A percentile compares a stretch with the other conserved stretches of the same genome.
Evolutionary conservation across 306 rosid genomes (phyloP).

Genomic region (Carpinus fangiana): DNA sequence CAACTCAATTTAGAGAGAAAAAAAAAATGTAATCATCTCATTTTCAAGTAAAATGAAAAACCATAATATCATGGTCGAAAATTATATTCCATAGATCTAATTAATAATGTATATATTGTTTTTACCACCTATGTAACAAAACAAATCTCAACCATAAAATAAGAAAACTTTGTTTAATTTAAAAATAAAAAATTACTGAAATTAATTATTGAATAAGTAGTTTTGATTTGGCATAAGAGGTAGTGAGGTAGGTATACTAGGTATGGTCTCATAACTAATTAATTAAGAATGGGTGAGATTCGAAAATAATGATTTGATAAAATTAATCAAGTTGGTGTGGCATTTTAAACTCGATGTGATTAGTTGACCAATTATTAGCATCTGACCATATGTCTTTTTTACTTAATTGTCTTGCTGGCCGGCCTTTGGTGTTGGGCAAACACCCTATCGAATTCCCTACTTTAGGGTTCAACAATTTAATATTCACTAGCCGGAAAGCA

Average conservation of each 20-base stretch:
- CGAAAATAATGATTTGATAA: background rate
- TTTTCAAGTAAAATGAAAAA: too few species aligned
- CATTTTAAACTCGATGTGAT: background rate
- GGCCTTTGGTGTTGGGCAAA: background rate
- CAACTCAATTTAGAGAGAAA: too few species aligned
- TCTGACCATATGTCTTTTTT: background rate
- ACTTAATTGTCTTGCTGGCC: background rate
- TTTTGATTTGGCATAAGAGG: background rate
- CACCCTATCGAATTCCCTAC: background rate
- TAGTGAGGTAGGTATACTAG: too few species aligned
- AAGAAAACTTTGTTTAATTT: too few species aligned
- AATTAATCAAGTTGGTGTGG: background rate
- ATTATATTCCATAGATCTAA: too few species aligned
- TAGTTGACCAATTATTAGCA: constrained; percentile 4
- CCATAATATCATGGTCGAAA: too few species aligned
- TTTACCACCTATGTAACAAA: too few species aligned
- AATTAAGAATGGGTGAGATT: background rate
- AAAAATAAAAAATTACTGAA: too few species aligned
- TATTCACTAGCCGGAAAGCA: background rate
- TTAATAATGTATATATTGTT: too few species aligned
- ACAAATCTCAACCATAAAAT: too few species aligned
- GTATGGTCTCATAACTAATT: background rate
- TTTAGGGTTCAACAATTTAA: background rate
- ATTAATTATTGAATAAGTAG: background rate
- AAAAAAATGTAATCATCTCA: too few species aligned